Percentiles rank a stretch among this genome's conserved stretches.
Evolutionary conservation across 169 alveolate species (phyloP).

Genomic region (Plasmodium sp.): DNA sequence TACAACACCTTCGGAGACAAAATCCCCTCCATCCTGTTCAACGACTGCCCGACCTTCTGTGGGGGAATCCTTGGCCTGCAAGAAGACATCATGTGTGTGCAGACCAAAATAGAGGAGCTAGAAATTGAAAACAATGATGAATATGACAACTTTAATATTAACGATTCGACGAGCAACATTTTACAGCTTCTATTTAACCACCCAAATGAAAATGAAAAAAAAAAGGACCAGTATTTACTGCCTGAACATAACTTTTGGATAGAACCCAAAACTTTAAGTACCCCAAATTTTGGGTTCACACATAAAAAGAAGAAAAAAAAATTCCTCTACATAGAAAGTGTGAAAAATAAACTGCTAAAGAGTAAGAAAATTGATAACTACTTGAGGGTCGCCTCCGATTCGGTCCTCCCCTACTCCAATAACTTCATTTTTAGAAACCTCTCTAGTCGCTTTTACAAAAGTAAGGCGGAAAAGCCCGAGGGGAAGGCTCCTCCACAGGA

Average conservation of each 20-base stretch:
- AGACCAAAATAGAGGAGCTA: conserved; percentile 58
- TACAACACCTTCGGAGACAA: conserved; percentile 63
- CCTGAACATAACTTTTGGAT: conserved; percentile 73
- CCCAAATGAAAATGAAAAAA: conserved; percentile 59
- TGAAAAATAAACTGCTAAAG: conserved; percentile 34
- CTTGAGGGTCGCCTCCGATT: conserved; percentile 61
- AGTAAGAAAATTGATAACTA: conserved; percentile 44
- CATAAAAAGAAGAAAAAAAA: conserved; percentile 55
- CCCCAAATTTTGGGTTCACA: conserved; percentile 55
- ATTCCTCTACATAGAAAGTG: conserved; percentile 37
- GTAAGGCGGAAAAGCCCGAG: neutral
- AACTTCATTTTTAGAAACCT: conserved; percentile 31
- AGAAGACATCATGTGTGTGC: conserved; percentile 70
- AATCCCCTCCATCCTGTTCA: conserved; percentile 40
- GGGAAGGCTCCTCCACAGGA: neutral
- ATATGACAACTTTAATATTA: conserved; percentile 23
- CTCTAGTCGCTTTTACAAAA: conserved; percentile 8
- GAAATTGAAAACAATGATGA: conserved; percentile 59
- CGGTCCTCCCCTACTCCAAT: conserved; percentile 46
- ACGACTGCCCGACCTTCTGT: conserved; percentile 66
- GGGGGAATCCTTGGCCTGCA: conserved; percentile 67
- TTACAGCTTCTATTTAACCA: conserved; percentile 37
- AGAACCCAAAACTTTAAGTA: conserved; percentile 69
- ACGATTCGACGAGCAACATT: conserved; percentile 65
- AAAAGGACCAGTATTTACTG: conserved; percentile 35